Evolutionary conservation across 805 yeast species (phyloP).

Genomic region (Candida ovalis): DNA sequence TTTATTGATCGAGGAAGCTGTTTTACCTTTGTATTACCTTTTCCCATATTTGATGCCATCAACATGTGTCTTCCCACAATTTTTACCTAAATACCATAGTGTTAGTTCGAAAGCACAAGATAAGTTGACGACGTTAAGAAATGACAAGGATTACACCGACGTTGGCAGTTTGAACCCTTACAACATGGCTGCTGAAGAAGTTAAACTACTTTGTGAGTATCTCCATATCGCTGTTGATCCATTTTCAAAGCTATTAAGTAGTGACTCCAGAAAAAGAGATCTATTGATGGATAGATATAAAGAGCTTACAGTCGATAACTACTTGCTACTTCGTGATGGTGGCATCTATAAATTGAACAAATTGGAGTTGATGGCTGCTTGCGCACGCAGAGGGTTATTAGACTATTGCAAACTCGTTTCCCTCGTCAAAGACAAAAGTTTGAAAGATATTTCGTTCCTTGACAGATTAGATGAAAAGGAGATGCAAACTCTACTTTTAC

Average conservation of each 20-base stretch:
- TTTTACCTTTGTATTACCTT: slow-evolving; percentile 47
- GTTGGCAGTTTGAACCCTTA: slow-evolving; percentile 44
- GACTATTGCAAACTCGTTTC: slow-evolving; percentile 25
- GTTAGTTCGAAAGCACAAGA: slow-evolving; percentile 20
- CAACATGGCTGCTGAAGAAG: slow-evolving; percentile 38
- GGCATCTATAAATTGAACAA: slow-evolving; percentile 45
- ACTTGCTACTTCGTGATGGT: slow-evolving; percentile 37
- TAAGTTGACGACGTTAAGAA: slow-evolving; percentile 16
- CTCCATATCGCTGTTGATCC: slow-evolving; percentile 40
- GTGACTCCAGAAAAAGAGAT: slow-evolving; percentile 34
- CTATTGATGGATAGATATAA: slow-evolving; percentile 37
- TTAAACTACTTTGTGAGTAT: slow-evolving; percentile 31
- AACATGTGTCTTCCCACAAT: slow-evolving; percentile 54
- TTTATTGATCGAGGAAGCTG: slow-evolving; percentile 52
- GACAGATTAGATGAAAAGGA: slow-evolving; percentile 16
- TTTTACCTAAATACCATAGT: slow-evolving; percentile 39
- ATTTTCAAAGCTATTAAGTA: slow-evolving; percentile 36
- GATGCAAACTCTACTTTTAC: slow-evolving; percentile 13
- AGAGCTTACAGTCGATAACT: slow-evolving; percentile 51
- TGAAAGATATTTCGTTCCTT: slow-evolving; percentile 8
- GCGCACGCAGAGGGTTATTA: slow-evolving; percentile 55
- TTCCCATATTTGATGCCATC: slow-evolving; percentile 59
- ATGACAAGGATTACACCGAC: slow-evolving; percentile 9
- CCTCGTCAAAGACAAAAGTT: slow-evolving; percentile 3
- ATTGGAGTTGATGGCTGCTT: slow-evolving; percentile 49